A percentile compares a stretch with the other conserved stretches of the same genome.
These are phyloP conservation scores for Firmiana major DNA, from an alignment of 345 rosid genomes.

Conservation along the genomic window DNA sequence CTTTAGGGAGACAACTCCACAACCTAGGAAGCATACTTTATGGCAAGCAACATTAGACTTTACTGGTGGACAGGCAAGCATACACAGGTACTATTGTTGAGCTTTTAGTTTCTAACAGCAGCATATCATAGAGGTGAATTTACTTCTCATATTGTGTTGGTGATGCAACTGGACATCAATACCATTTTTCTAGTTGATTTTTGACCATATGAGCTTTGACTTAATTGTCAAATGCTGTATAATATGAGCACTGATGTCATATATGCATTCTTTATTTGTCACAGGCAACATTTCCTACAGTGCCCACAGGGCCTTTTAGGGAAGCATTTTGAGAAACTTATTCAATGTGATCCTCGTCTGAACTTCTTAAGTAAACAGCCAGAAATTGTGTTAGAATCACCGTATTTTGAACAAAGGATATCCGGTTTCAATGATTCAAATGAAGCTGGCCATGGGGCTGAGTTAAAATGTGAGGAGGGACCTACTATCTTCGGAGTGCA, in stretches of 20 bases:
- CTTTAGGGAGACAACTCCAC: slow-evolving; percentile 71
- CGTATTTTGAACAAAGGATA: slow-evolving; percentile 42
- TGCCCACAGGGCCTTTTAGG: slow-evolving; percentile 48
- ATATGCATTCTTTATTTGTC: background rate
- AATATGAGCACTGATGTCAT: background rate
- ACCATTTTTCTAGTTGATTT: background rate
- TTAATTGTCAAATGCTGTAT: background rate
- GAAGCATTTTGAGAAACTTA: slow-evolving; percentile 67
- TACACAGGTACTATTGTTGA: slow-evolving; percentile 35
- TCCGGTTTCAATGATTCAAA: slow-evolving; percentile 37
- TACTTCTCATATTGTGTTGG: background rate
- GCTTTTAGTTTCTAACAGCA: background rate
- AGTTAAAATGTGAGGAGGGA: slow-evolving; percentile 20
- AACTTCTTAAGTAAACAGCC: slow-evolving; percentile 56
- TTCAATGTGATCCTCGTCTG: slow-evolving; percentile 68
- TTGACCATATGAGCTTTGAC: background rate
- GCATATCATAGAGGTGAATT: background rate
- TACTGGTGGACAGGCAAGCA: slow-evolving; percentile 64
- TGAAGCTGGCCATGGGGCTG: slow-evolving; percentile 22
- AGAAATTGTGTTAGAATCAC: slow-evolving; percentile 49
- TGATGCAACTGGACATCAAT: background rate
- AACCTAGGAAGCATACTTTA: slow-evolving; percentile 67
- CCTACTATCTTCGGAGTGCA: slow-evolving; percentile 29
- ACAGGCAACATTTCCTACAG: slow-evolving; percentile 58
- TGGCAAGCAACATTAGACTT: slow-evolving; percentile 77